Evolutionary conservation across 2,329 filamentous ascomycete species (phyloP).

Genomic region (Paecilomyces sp.): DNA sequence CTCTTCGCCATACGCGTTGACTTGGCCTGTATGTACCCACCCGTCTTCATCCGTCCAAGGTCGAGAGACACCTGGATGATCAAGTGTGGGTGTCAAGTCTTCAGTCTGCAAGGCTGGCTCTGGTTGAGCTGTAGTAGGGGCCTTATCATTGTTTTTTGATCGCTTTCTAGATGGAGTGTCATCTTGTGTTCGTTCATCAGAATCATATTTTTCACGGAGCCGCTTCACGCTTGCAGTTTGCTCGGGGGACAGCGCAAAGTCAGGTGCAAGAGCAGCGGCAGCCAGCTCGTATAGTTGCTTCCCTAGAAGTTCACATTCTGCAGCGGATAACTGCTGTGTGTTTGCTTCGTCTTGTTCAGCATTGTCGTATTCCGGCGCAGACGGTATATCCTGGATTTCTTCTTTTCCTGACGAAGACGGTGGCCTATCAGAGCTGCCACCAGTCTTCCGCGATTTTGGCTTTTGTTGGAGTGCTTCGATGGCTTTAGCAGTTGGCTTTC

Average conservation of each 20-base stretch:
- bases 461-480: slow-evolving; percentile 18
- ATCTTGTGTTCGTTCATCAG: neutral
- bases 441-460: slow-evolving; percentile 8
- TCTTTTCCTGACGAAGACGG: neutral
- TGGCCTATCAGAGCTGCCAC: slow-evolving; percentile 1
- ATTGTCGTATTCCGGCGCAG: neutral
- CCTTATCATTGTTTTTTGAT: neutral
- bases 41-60: slow-evolving; percentile 22
- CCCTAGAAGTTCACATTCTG: slow-evolving; percentile 9
- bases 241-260: slow-evolving; percentile 6
- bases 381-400: neutral
- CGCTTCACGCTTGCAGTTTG: neutral
- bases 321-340: slow-evolving; percentile 1
- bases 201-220: neutral
- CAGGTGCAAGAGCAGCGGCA: slow-evolving; percentile 10
- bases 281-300: slow-evolving; percentile 12
- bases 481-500: slow-evolving; percentile 23
- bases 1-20: slow-evolving; percentile 23
- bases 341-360: neutral
- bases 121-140: neutral
- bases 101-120: neutral
- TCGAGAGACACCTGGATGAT: slow-evolving; percentile 11
- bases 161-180: neutral
- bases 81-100: slow-evolving; percentile 6
- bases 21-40: slow-evolving; percentile 22